Base-by-base conservation (phyloP, 2,329 filamentous ascomycete species). In the Plenodomus tracheiphilus region DNA sequence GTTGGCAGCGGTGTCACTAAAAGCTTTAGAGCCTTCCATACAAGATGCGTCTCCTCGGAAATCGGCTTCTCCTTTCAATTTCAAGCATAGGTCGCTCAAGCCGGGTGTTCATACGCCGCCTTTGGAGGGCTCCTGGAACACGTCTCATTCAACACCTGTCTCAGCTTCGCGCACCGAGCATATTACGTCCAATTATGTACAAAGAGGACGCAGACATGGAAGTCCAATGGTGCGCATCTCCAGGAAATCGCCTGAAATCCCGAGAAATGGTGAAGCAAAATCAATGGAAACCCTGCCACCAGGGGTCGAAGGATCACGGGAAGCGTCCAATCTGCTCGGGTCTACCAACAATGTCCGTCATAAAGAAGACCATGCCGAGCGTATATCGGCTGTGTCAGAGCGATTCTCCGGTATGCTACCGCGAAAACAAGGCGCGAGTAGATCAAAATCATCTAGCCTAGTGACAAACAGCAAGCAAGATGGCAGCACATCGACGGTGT, bases 401-500 rank as follows among this genome's bases (percentile, higher is more conserved):
- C 46, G 39, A 36, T 35, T 19, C 21, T 18, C 22, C 16, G 38
- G 18, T 6, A 28, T 16, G n/a, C 22, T 36, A 18, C 30, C 43
- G 13, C 20, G 15, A 21, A 28, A 37, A 15, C 28, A 21, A 37
- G 16, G 25, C 8, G 15, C 21, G 11, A 17, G 41, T 30, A 17
- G n/a, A 0, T 21, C 16, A 3, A 10, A 5, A 18, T 32, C 16
- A 25, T 30, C 17, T n/a, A 41, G 47, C 30, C 43, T 17, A 8
- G 28, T 16, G 2, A 39, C 13, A 21, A 11, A 32, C 39, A 22
- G 18, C 13, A 41, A 32, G 18, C 41, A 43, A 19, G 34, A 54
- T 16, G 65, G 62, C 5, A 61, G 53, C 30, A 58, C 55, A 7
- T 36, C 30, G 5, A 20, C 43, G 4, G 49, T 50, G 38, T 64